Base-by-base conservation (phyloP, 306 rosid species). In the Urtica urens region DNA sequence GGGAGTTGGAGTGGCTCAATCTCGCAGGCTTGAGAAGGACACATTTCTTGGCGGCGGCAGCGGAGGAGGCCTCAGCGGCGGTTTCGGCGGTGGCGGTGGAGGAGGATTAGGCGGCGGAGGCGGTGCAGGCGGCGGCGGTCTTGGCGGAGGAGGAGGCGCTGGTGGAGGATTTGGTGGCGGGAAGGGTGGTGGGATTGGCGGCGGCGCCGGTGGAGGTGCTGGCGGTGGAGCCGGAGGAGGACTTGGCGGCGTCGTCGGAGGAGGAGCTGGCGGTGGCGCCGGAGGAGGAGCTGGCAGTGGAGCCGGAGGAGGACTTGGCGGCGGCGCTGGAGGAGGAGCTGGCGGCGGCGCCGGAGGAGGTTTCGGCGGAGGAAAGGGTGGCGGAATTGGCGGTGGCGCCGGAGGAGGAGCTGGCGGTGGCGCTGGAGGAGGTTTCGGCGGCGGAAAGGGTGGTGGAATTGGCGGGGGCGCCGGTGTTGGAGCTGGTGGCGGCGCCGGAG, bases 131-230 rank as follows among this genome's bases (percentile, higher is more conserved):
- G 56, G 57, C 14, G 62, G 43, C 0, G 62, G 42, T 0, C 23
- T 18, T 12, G 77, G 77, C 3, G 14, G 5, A 15, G 79, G 75
- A 7, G 69, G 51, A 0, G 73, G 81, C 0, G 20, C 1, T 0
- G 81, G 80, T 10, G 81, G 62, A 0, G 80, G 81, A 0, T 1
- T 2, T 1, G 76, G 80, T 2, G 68, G 59, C 2, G 78, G 78
- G 7, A 19, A 3, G 0, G 59, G 60, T 8, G 49, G 10, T 5
- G 59, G 51, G 6, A 23, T 9, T 1, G 64, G 55, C 1, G 55
- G 55, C 0, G 56, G 64, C 0, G 3, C 10, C 10, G 46, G 62
- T 0, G 33, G 42, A 9, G 55, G 63, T 0, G 31, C 20, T 1
- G 54, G 55, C 0, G 46, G 6, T 2, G 62, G 62, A 0, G 45